Percentiles rank a stretch among this genome's conserved stretches.
Evolutionary conservation across 441 rosid genomes (phyloP).

Genomic region (Pelargonium fulgidum): DNA sequence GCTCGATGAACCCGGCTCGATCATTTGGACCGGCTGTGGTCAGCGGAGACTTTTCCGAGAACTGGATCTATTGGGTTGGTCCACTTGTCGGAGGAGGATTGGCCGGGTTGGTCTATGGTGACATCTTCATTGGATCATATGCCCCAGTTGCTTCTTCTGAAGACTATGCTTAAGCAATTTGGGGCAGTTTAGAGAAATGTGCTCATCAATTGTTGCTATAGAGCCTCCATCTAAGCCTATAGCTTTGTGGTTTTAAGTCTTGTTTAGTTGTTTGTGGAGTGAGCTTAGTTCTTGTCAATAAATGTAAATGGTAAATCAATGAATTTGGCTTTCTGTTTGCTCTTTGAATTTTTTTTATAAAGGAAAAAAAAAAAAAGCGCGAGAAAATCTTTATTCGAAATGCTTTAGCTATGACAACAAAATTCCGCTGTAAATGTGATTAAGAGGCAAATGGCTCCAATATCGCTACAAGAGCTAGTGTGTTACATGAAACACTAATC

Average conservation of each 20-base stretch:
- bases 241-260: neutral
- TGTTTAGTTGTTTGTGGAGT: neutral
- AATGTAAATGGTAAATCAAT: conserved; percentile 3
- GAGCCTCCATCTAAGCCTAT: no score
- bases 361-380: no score
- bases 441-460: no score
- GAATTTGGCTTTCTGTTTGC: neutral
- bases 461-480: no score
- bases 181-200: neutral
- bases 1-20: conserved; percentile 93
- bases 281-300: neutral
- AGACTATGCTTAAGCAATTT: conserved; percentile 25
- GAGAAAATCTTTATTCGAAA: no score
- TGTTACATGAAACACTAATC: no score
- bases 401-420: no score
- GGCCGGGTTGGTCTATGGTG: conserved; percentile 72
- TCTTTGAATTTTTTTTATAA: no score
- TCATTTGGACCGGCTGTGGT: conserved; percentile 85
- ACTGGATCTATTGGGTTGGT: conserved; percentile 82
- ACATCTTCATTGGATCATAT: conserved; percentile 58
- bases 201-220: conserved; percentile 10
- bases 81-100: conserved; percentile 79
- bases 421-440: no score
- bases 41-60: conserved; percentile 56
- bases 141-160: conserved; percentile 32